These are phyloP conservation scores for Saprolegnia diclina DNA, from an alignment of 352 stramenopile genomes.

Conservation along the genomic window DNA sequence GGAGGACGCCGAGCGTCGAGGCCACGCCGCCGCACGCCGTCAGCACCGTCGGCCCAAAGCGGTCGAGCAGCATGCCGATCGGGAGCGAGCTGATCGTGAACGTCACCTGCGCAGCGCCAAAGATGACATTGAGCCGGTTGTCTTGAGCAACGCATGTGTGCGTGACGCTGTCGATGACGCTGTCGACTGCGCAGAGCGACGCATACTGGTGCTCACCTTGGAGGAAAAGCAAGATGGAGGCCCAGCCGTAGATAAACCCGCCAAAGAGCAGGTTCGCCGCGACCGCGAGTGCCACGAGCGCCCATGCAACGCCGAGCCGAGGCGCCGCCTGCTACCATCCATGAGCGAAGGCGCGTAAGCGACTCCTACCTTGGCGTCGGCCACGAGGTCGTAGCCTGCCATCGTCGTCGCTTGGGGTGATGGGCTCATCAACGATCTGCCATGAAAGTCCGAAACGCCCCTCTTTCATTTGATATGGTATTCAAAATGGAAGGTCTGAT, in stretches of 20 bases:
- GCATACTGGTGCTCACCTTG: slow-evolving; percentile 22
- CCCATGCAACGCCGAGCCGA: neutral
- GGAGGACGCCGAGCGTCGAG: slow-evolving; percentile 1
- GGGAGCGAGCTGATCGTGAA: slow-evolving; percentile 23
- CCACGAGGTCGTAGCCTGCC: too few relatives aligned
- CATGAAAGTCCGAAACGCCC: too few relatives aligned
- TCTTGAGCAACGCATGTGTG: slow-evolving; percentile 19
- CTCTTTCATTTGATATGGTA: too few relatives aligned
- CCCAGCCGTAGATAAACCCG: slow-evolving; percentile 27
- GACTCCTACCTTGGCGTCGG: too few relatives aligned
- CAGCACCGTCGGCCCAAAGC: neutral
- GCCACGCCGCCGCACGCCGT: neutral
- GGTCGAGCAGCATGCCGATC: slow-evolving; percentile 20
- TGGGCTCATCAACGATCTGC: too few relatives aligned
- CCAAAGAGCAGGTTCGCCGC: slow-evolving; percentile 23
- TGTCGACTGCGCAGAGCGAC: slow-evolving; percentile 7
- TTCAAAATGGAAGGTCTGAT: too few relatives aligned
- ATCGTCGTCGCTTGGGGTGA: too few relatives aligned
- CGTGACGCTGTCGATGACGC: neutral
- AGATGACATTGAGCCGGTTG: slow-evolving; percentile 18
- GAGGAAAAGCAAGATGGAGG: slow-evolving; percentile 22
- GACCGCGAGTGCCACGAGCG: neutral
- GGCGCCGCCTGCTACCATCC: neutral
- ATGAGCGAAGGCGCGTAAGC: too few relatives aligned
- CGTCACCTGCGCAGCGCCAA: slow-evolving; percentile 13